Evolutionary conservation across 441 rosid genomes (phyloP), one percentile per base, ranked within the genome.

Genomic region (Gossypium schwendimanii): DNA sequence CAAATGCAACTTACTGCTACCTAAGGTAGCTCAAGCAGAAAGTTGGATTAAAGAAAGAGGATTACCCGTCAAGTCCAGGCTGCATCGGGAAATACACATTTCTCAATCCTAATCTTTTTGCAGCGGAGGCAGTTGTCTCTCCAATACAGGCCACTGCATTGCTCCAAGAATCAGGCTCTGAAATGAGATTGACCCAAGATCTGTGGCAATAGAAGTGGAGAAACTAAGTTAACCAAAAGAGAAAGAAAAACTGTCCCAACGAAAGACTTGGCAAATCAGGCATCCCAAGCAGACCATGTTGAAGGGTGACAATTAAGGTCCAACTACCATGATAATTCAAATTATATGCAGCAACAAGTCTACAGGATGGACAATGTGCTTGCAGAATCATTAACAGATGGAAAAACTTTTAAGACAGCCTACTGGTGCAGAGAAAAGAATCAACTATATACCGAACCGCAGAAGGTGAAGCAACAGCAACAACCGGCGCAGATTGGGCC

Each of bases 21-120:
- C 23, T 52, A 31, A 69, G 47, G 26, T 31, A 26, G 57, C 60
- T 12, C 54, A 47, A 9, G 63, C 54, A 60, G 12, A 70, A 69
- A 53, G 18, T 41, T 17, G 33, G 45, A 33, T 4, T 18, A 5
- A 49, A 12, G 65, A 53, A 20, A 71, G 52, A 74, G 55, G 44
- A 60, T 74, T 92, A 94, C 99, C 98, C 99, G 81, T 94, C 94
- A 58, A 94, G 80, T 73, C 99, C 96, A 64, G 98, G 99, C 52
- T 81, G 80, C 15, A 73, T 82, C 45, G 98, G 99, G 77, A 83
- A 83, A 85, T 84, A 92, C 31, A 91, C 93, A 71, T 84, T 84
- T 81, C 78, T 81, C 75, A 92, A 77, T 73, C 98, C 98, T 69
- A 89, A 77, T 60, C 80, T 83, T 89, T 80, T 86, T 58, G 98